Percentiles rank a stretch among this genome's conserved stretches.
Evolutionary conservation across 805 yeast species (phyloP).

Genomic region (Grigorovia yakushimaensis): DNA sequence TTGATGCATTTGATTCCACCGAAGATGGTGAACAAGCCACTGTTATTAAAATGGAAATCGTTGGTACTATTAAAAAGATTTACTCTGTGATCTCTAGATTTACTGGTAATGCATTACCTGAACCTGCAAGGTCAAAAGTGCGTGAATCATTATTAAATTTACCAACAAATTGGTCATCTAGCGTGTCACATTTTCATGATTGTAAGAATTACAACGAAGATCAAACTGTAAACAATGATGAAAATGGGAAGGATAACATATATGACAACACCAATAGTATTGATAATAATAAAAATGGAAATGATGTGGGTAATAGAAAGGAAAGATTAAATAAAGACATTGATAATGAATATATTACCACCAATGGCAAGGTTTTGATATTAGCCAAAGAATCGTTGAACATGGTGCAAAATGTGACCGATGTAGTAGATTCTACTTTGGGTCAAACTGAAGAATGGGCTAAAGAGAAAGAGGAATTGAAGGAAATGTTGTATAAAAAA

Average conservation of each 20-base stretch:
- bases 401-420: conserved; percentile 74
- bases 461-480: conserved; percentile 34
- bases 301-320: not conserved
- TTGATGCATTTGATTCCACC: conserved; percentile 26
- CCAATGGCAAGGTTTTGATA: conserved; percentile 64
- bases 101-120: conserved; percentile 66
- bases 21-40: conserved; percentile 21
- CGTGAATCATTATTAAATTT: conserved; percentile 66
- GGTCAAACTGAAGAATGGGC: conserved; percentile 84
- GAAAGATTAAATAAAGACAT: conserved; percentile 1
- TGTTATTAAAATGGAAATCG: conserved; percentile 68
- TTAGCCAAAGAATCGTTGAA: conserved; percentile 85
- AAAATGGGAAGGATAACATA: too few relatives aligned
- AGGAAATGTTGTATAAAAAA: conserved; percentile 21
- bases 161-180: conserved; percentile 62
- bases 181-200: conserved; percentile 18
- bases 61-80: conserved; percentile 80
- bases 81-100: conserved; percentile 79
- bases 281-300: not conserved
- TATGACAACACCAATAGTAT: conserved; percentile 3
- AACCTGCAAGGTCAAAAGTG: conserved; percentile 70
- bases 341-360: conserved; percentile 21
- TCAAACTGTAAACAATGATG: too few relatives aligned
- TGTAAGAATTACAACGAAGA: conserved; percentile 4
- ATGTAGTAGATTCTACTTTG: conserved; percentile 76